Conservation (phyloP, 1,284 basidiomycete species). For the Leucoagaricus sp. region DNA sequence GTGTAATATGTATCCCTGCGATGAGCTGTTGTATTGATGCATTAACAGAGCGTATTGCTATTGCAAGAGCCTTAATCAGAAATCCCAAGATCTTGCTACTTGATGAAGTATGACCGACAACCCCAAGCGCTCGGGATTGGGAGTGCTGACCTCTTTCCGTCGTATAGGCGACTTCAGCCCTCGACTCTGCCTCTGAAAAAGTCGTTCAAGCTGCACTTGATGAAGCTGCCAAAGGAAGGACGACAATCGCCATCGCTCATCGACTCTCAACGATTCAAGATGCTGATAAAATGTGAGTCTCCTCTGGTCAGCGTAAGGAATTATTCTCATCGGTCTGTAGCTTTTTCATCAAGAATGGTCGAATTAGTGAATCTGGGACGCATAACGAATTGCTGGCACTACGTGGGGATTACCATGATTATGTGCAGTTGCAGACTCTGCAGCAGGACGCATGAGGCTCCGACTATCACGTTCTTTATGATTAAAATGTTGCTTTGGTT, state of each 20-base stretch:
- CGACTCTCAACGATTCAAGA: conserved; percentile 89
- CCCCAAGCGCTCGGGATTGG: conserved; percentile 3
- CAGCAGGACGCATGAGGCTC: too few relatives aligned
- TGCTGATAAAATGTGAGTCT: conserved; percentile 80
- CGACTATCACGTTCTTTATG: too few relatives aligned
- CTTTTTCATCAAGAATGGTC: conserved; percentile 87
- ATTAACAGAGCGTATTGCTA: conserved; percentile 82
- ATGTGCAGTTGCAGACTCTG: conserved; percentile 82
- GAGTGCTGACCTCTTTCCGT: conserved; percentile 23
- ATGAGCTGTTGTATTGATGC: conserved; percentile 1
- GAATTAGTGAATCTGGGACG: conserved; percentile 81
- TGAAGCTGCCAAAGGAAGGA: conserved; percentile 82
- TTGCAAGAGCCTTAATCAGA: conserved; percentile 88
- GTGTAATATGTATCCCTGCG: conserved; percentile 23
- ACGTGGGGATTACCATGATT: conserved; percentile 80
- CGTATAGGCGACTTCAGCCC: conserved; percentile 75
- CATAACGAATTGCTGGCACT: conserved; percentile 76
- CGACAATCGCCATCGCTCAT: conserved; percentile 92
- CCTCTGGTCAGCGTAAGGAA: too few relatives aligned
- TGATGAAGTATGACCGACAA: conserved; percentile 53
- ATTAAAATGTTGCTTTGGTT: too few relatives aligned
- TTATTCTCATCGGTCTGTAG: too few relatives aligned
- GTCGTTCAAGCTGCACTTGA: conserved; percentile 95
- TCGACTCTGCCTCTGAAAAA: conserved; percentile 89
- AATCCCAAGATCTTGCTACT: conserved; percentile 89